Evolutionary conservation across 2,329 filamentous ascomycete species (phyloP), one percentile per base, ranked within the genome.

Genomic region (Fusarium denticulatum): DNA sequence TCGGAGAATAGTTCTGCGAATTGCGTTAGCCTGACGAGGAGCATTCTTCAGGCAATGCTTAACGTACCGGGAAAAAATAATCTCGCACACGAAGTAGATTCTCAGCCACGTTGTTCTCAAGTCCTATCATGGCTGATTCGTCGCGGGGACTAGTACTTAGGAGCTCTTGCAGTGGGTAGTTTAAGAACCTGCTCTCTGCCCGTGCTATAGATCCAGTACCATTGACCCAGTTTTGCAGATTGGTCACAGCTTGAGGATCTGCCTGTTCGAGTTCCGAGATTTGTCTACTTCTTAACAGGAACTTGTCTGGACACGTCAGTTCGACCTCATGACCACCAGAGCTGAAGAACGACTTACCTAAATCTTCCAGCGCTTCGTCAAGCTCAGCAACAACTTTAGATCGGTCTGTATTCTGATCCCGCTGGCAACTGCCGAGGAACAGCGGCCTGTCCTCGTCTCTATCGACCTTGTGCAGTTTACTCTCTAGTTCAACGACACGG

Each of bases 361-460:
- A 3, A 8, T 30, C 39, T 3, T 46, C 40, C 1, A 47, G 39
- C 0, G 55, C 55, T 22, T 26, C 14, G 0, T 47, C 39, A 0
- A 58, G 39, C 10, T 58, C 55, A 2, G n/a, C n/a, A n/a, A 58
- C 13, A 9, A 30, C 24, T 2, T 46, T 18, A 0, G n/a, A 10
- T 5, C 55, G 14, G 4, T 47, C 55, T 10, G 10, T 2, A 15
- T 58, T 58, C 10, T 36, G n/a, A 36, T 58, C 55, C 1, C 55
- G 39, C n/a, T 45, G 32, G 15, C 18, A 34, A n/a, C 55, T 47
- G 13, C 39, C 39, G 2, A 58, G 55, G 1, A 47, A 58, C 4
- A 58, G 7, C 7, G 32, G 40, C 7, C 28, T 6, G 2, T 22
- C 42, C 30, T 58, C 55, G 1, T 34, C 40, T 12, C n/a, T 13